Evolutionary conservation across 345 rosid genomes (phyloP).

Genomic region (Gossypium turneri): DNA sequence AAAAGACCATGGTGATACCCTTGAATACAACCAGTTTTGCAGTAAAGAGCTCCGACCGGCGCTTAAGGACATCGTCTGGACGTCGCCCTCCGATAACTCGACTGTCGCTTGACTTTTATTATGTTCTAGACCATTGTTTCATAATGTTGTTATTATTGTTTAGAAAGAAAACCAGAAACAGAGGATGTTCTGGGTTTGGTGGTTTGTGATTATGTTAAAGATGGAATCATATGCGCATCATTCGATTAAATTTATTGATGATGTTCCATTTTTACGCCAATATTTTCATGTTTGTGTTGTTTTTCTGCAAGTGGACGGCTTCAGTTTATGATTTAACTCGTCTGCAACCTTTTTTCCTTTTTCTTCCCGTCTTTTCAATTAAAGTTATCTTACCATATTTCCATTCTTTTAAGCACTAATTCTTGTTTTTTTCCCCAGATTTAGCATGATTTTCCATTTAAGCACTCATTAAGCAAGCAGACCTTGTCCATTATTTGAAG

Average conservation of each 20-base stretch:
- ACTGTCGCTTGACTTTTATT: constrained; percentile 36
- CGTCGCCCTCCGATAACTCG: constrained; percentile 37
- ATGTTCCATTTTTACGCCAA: background rate
- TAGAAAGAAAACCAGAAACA: background rate
- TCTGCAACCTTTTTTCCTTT: background rate
- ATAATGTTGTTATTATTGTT: background rate
- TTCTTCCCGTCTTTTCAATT: background rate
- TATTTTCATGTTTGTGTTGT: constrained; percentile 2
- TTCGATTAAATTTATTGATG: too few species aligned
- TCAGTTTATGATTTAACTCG: background rate
- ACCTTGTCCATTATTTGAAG: background rate
- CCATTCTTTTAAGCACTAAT: background rate
- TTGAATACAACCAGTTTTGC: constrained; percentile 89
- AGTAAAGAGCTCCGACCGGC: constrained; percentile 82
- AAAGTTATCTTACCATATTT: too few species aligned
- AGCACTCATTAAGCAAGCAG: background rate
- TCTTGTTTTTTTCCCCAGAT: background rate
- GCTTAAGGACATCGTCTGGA: constrained; percentile 86
- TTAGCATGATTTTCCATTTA: background rate
- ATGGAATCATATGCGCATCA: too few species aligned
- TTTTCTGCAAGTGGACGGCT: too few species aligned
- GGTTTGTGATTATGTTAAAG: background rate
- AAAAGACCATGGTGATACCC: constrained; percentile 82
- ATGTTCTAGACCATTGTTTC: constrained; percentile 8
- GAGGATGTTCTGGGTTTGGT: background rate